These are phyloP conservation scores for Ophiocordyceps sinensis DNA, from an alignment of 2,329 filamentous ascomycete genomes.

Conservation along the genomic window DNA sequence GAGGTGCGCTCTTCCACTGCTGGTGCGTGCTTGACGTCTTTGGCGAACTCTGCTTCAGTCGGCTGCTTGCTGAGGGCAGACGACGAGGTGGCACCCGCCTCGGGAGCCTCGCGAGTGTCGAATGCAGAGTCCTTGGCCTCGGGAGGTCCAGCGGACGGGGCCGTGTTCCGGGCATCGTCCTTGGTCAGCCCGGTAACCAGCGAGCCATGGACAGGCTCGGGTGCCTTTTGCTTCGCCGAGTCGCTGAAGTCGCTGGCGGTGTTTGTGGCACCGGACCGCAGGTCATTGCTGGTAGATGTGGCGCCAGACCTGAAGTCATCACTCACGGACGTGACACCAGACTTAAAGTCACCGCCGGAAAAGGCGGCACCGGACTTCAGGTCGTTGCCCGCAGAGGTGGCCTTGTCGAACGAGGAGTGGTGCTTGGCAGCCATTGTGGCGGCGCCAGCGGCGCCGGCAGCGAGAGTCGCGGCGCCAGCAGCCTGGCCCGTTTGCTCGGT, in stretches of 20 bases:
- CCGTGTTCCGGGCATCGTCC: no score
- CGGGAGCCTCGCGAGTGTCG: no score
- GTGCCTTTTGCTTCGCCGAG: conserved; percentile 34
- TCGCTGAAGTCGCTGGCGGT: conserved; percentile 36
- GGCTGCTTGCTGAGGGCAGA: not conserved
- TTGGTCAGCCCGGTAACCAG: no score
- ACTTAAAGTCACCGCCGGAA: not conserved
- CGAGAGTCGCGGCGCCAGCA: conserved; percentile 24
- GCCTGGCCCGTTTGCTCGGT: conserved; percentile 21
- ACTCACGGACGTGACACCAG: not conserved
- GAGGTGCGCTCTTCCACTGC: not conserved
- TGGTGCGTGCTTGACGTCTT: no score
- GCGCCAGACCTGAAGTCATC: not conserved
- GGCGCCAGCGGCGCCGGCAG: conserved; percentile 20
- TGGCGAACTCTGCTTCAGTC: not conserved
- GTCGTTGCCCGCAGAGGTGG: conserved; percentile 14
- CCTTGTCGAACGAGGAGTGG: conserved; percentile 15
- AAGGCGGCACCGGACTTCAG: no score
- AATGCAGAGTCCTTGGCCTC: no score
- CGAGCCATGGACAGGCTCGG: conserved; percentile 28
- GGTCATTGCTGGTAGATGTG: not conserved
- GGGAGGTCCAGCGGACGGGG: no score
- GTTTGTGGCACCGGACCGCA: conserved; percentile 16
- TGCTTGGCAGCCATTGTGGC: conserved; percentile 22
- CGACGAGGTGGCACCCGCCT: conserved; percentile 17